Evolutionary conservation across 1,139 yeast genomes (phyloP), one percentile per base, ranked within the genome.

Genomic region (Pichia sorboxylosa): DNA sequence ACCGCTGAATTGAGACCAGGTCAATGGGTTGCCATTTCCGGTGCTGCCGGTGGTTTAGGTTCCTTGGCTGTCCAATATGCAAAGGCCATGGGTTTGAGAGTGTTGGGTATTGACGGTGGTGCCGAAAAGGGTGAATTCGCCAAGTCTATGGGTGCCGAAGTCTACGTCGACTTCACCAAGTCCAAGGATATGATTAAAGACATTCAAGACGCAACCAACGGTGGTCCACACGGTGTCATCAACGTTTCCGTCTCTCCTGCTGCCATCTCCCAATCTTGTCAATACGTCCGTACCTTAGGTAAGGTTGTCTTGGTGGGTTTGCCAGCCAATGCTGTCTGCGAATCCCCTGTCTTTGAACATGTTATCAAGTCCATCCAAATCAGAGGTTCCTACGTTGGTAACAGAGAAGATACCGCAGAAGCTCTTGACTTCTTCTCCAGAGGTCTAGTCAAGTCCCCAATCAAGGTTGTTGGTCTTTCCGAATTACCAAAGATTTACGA

Each of bases 21-120:
- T 44, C 71, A 77, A 54, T 77, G 83, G 83, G 82, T 77, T 42
- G 79, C 81, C 37, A 63, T 78, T 39, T 73, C 82, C 27, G 87
- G 85, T 61, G 85, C 84, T 32, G 82, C 71, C 48, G 85, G 87
- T 59, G 85, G 85, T 42, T 66, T 78, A 51, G 87, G 87, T 45
- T 71, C 84, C 24, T 59, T 78, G 40, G 85, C 84, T 29, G 62
- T 73, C 38, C 87, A 78, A 59, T 77, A 77, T 54, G 85, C 85
- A 36, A 67, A 59, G 44, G 83, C 83, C 36, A 69, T 73, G 84
- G 87, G 85, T 45, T 63, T 63, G 52, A 67, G 85, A 61, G 83
- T 77, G 29, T 46, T 79, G 16, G 87, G 73, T 54, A 77, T 79
- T 46, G 87, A 79, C 48, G 83, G 83, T 52, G 85, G 85, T 55